Evolutionary conservation across 805 yeast genomes (phyloP).

Genomic region (Nakazawaea wyomingensis): DNA sequence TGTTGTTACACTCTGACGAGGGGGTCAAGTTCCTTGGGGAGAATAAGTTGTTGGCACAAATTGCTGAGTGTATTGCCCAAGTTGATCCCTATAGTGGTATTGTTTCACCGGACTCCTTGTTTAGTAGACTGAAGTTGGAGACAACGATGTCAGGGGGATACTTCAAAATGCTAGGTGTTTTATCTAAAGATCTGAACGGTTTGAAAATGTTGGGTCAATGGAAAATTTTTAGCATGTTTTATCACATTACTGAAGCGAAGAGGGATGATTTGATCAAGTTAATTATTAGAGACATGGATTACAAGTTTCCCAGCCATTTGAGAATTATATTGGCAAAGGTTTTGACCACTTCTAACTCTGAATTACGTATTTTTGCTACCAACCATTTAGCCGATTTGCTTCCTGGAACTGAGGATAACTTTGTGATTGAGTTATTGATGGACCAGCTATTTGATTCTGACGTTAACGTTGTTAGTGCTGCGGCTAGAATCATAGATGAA

Average conservation of each 20-base stretch:
- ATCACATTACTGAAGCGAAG: conserved; percentile 57
- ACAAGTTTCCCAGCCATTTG: conserved; percentile 56
- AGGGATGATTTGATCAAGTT: conserved; percentile 53
- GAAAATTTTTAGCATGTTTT: conserved; percentile 78
- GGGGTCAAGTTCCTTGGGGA: conserved; percentile 65
- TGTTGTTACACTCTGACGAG: conserved; percentile 53
- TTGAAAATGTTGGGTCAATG: conserved; percentile 67
- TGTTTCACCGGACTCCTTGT: conserved; percentile 65
- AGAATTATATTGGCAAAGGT: conserved; percentile 63
- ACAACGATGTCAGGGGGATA: conserved; percentile 72
- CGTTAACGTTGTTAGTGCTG: conserved; percentile 46
- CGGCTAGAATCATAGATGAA: conserved; percentile 49
- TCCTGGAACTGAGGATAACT: conserved; percentile 28
- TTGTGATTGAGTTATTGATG: conserved; percentile 52
- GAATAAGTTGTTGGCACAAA: conserved; percentile 79
- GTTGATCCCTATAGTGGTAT: conserved; percentile 77
- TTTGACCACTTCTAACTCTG: conserved; percentile 46
- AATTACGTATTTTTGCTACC: conserved; percentile 55
- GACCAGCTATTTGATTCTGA: conserved; percentile 68
- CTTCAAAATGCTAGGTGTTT: conserved; percentile 68
- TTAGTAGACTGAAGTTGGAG: conserved; percentile 54
- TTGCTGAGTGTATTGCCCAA: conserved; percentile 86
- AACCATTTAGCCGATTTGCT: conserved; percentile 41
- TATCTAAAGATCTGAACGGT: conserved; percentile 60
- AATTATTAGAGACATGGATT: conserved; percentile 59